Conservation (phyloP, 2,329 filamentous ascomycete species). For the Chrysoporthe deuterocubensis region DNA sequence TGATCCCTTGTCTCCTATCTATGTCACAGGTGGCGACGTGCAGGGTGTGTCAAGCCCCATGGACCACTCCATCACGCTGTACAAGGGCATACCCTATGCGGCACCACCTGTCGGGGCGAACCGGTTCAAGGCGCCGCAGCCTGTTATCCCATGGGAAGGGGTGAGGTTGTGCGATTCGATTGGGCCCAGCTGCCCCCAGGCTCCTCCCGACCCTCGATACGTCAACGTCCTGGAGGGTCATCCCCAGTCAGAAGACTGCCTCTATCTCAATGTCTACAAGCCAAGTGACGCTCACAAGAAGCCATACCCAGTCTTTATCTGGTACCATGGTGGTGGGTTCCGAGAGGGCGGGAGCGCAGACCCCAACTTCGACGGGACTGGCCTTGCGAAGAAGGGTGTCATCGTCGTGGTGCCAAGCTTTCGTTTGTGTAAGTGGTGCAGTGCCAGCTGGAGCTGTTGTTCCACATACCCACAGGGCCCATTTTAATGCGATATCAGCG, state of each 20-base stretch:
- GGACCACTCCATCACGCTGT: slow-evolving; percentile 1
- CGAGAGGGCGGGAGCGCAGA: slow-evolving; percentile 14
- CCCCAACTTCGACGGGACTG: slow-evolving; percentile 12
- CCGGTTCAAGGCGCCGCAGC: slow-evolving; percentile 12
- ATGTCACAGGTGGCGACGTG: too few relatives aligned
- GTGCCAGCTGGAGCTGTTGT: neutral
- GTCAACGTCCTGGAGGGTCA: slow-evolving; percentile 8
- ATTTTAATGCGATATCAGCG: neutral
- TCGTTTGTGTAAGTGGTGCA: slow-evolving; percentile 9
- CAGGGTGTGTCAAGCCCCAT: neutral
- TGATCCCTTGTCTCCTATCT: too few relatives aligned
- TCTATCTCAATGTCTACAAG: slow-evolving; percentile 11
- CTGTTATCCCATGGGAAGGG: slow-evolving; percentile 4
- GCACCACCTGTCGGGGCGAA: slow-evolving; percentile 3
- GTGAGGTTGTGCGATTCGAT: slow-evolving; percentile 8
- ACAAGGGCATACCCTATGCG: slow-evolving; percentile 8
- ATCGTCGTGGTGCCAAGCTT: slow-evolving; percentile 9
- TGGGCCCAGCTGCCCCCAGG: slow-evolving; percentile 8
- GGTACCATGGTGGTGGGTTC: slow-evolving; percentile 15
- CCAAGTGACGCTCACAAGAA: slow-evolving; percentile 14
- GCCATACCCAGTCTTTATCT: slow-evolving; percentile 7
- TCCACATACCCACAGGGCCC: neutral
- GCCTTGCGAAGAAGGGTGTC: slow-evolving; percentile 8
- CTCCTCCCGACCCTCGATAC: slow-evolving; percentile 7
- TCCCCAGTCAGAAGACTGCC: slow-evolving; percentile 13